A percentile compares a stretch with the other conserved stretches of the same genome.
Conservation (phyloP, 306 rosid genomes). For the Hippophae tibetana region DNA sequence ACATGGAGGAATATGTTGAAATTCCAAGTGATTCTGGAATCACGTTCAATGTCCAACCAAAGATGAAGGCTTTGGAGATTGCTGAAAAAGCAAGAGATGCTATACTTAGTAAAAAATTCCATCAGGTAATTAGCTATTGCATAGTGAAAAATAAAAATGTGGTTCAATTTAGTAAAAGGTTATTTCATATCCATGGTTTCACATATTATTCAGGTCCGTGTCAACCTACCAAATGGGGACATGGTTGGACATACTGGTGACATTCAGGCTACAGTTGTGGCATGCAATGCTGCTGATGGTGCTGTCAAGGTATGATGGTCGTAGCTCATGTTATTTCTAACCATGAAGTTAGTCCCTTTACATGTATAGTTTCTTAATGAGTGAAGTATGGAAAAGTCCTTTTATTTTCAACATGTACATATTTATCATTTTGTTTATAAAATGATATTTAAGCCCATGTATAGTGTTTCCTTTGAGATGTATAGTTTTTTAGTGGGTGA, state of each 20-base stretch:
- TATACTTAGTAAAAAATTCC: conserved; percentile 68
- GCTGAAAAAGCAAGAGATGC: conserved; percentile 93
- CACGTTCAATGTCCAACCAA: conserved; percentile 78
- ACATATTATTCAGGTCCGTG: conserved; percentile 55
- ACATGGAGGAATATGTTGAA: conserved; percentile 84
- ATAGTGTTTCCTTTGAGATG: no score
- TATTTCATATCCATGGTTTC: conserved; percentile 1
- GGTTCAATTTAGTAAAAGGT: conserved; percentile 1
- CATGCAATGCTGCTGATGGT: conserved; percentile 92
- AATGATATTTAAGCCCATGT: no score
- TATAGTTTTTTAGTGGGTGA: no score
- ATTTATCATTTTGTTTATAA: no score
- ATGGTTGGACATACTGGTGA: conserved; percentile 98
- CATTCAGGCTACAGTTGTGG: conserved; percentile 83
- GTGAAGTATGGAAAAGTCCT: not conserved
- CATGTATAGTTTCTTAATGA: no score
- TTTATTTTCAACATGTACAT: no score
- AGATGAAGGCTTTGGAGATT: conserved; percentile 87
- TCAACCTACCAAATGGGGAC: conserved; percentile 93
- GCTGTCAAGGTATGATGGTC: conserved; percentile 66
- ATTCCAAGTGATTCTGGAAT: conserved; percentile 90
- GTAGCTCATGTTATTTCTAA: not conserved
- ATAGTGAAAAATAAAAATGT: not conserved
- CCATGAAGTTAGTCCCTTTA: no score
- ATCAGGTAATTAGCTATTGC: conserved; percentile 34